phyloP scores from a whole-genome alignment of 1,284 basidiomycete genomes.

The Erythrobasidium hasegawianum region DNA sequence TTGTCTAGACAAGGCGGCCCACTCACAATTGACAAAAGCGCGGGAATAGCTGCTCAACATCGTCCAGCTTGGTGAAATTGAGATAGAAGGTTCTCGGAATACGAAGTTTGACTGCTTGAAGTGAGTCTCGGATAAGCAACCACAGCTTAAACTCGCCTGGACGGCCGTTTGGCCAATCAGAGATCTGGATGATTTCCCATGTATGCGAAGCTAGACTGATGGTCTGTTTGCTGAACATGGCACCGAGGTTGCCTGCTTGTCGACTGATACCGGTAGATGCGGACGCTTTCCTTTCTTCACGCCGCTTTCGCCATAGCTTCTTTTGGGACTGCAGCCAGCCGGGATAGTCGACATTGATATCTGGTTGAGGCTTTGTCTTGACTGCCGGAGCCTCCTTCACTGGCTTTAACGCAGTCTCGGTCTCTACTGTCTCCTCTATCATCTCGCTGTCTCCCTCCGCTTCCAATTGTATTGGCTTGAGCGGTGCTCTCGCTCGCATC shows the following conservation, averaged over 20 bases:
- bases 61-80: slow-evolving; percentile 63
- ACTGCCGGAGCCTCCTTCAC: background rate
- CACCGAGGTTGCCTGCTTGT: slow-evolving; percentile 47
- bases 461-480: slow-evolving; percentile 13
- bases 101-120: slow-evolving; percentile 73
- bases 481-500: slow-evolving; percentile 45
- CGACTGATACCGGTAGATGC: slow-evolving; percentile 12
- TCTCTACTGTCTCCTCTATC: background rate
- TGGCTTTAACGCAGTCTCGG: slow-evolving; percentile 1
- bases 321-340: slow-evolving; percentile 77
- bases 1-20: too few relatives aligned
- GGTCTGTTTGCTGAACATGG: slow-evolving; percentile 73
- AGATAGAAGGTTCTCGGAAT: slow-evolving; percentile 91
- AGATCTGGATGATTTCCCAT: slow-evolving; percentile 93
- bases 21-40: slow-evolving; percentile 27
- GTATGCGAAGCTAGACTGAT: slow-evolving; percentile 63
- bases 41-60: slow-evolving; percentile 26
- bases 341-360: slow-evolving; percentile 59
- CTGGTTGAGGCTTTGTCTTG: slow-evolving; percentile 41
- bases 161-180: slow-evolving; percentile 57
- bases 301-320: slow-evolving; percentile 69
- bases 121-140: slow-evolving; percentile 76
- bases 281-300: slow-evolving; percentile 54
- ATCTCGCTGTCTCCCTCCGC: slow-evolving; percentile 10
- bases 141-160: slow-evolving; percentile 85